phyloP scores from a whole-genome alignment of 116 monocot species.

The Trichopus zeylanicus region DNA sequence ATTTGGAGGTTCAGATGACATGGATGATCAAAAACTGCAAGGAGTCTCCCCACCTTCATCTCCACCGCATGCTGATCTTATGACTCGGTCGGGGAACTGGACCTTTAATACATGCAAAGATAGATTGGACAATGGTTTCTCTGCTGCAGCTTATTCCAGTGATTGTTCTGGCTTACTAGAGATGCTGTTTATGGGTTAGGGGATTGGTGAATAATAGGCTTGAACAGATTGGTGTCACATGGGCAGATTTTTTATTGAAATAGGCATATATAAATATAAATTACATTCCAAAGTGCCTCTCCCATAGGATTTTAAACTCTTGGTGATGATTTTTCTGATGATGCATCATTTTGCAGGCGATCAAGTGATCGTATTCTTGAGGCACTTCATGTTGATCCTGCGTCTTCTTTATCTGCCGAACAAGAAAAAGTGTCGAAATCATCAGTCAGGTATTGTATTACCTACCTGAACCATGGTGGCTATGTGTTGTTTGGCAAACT shows the following conservation, averaged over 20 bases:
- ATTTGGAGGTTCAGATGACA: slow-evolving; percentile 66
- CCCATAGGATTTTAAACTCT: slow-evolving; percentile 5
- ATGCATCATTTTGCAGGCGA: slow-evolving; percentile 47
- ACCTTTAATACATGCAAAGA: slow-evolving; percentile 85
- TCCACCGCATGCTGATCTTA: slow-evolving; percentile 55
- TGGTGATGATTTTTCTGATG: slow-evolving; percentile 15
- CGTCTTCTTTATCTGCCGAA: slow-evolving; percentile 72
- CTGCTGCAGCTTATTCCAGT: slow-evolving; percentile 66
- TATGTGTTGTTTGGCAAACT: neutral
- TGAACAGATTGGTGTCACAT: neutral
- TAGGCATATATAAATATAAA: neutral
- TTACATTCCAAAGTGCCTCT: slow-evolving; percentile 7
- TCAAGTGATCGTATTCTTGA: slow-evolving; percentile 75
- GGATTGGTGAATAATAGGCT: slow-evolving; percentile 25
- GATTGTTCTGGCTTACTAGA: slow-evolving; percentile 36
- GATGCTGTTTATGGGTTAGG: slow-evolving; percentile 14
- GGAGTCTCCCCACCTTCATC: slow-evolving; percentile 88
- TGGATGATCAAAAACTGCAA: slow-evolving; percentile 40
- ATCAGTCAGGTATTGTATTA: slow-evolving; percentile 47
- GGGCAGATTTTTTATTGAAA: neutral
- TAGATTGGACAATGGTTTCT: slow-evolving; percentile 72
- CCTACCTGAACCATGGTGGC: neutral
- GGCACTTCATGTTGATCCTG: slow-evolving; percentile 94
- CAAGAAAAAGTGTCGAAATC: slow-evolving; percentile 67
- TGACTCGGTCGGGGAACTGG: slow-evolving; percentile 93